Percentiles rank a stretch among this genome's conserved stretches.
These are phyloP conservation scores for Mariannaea elegans DNA, from an alignment of 2,329 filamentous ascomycete genomes.

Conservation along the genomic window DNA sequence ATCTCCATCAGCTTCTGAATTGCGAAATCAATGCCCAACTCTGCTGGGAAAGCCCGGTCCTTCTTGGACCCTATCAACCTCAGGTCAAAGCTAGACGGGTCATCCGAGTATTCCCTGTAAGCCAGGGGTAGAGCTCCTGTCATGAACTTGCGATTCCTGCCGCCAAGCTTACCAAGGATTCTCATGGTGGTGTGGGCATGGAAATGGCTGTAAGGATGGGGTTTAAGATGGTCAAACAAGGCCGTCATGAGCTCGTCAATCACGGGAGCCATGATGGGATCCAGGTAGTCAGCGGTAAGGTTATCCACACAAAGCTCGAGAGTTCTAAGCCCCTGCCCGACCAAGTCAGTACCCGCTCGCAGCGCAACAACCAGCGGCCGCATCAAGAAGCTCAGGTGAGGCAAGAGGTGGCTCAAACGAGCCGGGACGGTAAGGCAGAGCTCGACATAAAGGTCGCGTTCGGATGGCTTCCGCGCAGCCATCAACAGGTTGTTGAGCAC, in stretches of 20 bases:
- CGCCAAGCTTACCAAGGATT: conserved; percentile 95
- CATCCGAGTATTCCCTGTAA: conserved; percentile 88
- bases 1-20: conserved; percentile 87
- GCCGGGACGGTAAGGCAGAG: conserved; percentile 96
- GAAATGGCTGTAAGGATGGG: conserved; percentile 95
- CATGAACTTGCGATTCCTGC: conserved; percentile 94
- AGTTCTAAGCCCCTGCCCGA: conserved; percentile 92
- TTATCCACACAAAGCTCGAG: conserved; percentile 98
- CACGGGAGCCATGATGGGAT: conserved; percentile 98
- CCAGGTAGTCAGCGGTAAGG: conserved; percentile 94
- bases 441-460: conserved; percentile 96
- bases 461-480: conserved; percentile 87
- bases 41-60: conserved; percentile 86
- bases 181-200: conserved; percentile 98
- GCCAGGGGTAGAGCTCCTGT: conserved; percentile 85
- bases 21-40: conserved; percentile 87
- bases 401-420: conserved; percentile 89
- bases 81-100: conserved; percentile 86
- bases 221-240: conserved; percentile 93
- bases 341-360: conserved; percentile 88
- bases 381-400: conserved; percentile 97
- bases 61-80: conserved; percentile 89
- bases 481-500: conserved; percentile 94
- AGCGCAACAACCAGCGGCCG: conserved; percentile 95
- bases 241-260: conserved; percentile 99